phyloP scores from a whole-genome alignment of 495 filamentous ascomycete species.

The Pyrenula massariospora region DNA sequence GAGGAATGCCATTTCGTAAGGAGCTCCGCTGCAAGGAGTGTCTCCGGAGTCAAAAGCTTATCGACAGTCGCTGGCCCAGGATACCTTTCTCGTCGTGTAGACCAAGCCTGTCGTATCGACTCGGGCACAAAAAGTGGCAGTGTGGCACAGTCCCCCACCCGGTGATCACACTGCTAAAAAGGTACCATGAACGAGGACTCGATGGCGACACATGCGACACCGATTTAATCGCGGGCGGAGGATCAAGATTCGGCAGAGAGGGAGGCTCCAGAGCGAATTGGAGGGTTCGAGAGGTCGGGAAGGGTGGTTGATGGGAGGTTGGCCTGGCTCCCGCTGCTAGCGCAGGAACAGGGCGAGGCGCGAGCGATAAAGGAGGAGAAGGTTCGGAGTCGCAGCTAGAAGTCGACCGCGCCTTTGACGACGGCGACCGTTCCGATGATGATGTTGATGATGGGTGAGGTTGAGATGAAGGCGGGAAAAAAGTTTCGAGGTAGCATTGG shows the following conservation, averaged over 20 bases:
- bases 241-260: neutral
- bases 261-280: neutral
- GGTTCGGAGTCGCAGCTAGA: neutral
- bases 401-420: neutral
- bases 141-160: neutral
- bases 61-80: neutral
- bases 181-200: too few relatives aligned
- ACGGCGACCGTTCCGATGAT: neutral
- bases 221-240: too few relatives aligned
- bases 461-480: neutral
- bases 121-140: neutral
- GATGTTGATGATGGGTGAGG: too few relatives aligned
- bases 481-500: neutral
- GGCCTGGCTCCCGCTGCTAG: neutral
- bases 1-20: conserved; percentile 44
- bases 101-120: neutral
- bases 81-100: neutral
- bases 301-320: neutral
- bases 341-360: neutral
- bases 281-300: neutral
- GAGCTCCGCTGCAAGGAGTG: neutral
- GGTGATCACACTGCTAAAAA: too few relatives aligned
- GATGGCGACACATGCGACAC: too few relatives aligned
- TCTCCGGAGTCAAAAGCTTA: neutral
- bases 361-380: neutral